phyloP scores from a whole-genome alignment of 441 rosid species.

The Bruguiera hainesii region DNA sequence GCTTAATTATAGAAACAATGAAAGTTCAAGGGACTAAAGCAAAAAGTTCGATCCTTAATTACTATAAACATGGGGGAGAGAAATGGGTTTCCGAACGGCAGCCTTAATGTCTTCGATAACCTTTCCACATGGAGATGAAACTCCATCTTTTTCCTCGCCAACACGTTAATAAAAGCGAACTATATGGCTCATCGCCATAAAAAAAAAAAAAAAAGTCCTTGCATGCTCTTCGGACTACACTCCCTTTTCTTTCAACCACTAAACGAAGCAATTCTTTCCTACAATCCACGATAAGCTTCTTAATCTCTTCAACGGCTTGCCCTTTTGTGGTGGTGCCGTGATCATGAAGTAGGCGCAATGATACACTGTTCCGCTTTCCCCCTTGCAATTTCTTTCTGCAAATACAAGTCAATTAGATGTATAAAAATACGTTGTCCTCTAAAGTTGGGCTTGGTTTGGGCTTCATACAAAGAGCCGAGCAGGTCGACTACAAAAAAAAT shows the following conservation, averaged over 20 bases:
- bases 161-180: neutral
- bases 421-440: no score
- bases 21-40: neutral
- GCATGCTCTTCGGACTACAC: neutral
- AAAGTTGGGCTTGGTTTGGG: no score
- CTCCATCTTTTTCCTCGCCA: neutral
- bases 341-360: neutral
- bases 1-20: no score
- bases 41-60: neutral
- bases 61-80: neutral
- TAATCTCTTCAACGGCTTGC: neutral
- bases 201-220: neutral
- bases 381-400: neutral
- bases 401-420: no score
- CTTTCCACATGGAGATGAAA: neutral
- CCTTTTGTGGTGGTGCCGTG: neutral
- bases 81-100: neutral
- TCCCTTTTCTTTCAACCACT: neutral
- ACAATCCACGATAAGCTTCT: neutral
- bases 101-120: neutral
- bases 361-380: neutral
- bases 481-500: no score
- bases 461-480: no score
- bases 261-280: neutral
- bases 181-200: neutral